A percentile compares a stretch with the other conserved stretches of the same genome.
These are phyloP conservation scores for Volvox africanus DNA, from an alignment of 139 green algal genomes.

Conservation along the genomic window DNA sequence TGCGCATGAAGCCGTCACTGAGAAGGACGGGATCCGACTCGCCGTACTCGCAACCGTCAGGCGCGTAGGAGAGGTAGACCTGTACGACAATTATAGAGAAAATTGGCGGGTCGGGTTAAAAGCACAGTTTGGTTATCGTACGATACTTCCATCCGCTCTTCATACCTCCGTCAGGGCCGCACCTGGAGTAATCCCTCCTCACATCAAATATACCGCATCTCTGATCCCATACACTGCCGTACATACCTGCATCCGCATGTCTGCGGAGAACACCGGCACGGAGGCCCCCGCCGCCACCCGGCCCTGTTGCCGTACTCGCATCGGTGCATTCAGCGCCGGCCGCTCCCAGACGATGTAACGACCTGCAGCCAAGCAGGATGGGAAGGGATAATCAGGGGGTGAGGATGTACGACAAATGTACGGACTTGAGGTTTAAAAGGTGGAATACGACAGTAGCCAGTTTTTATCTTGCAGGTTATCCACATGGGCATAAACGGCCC, in stretches of 20 bases:
- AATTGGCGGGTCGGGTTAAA: neutral
- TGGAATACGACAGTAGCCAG: no score
- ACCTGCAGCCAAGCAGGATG: no score
- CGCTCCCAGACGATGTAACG: constrained; percentile 79
- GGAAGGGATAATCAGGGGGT: neutral
- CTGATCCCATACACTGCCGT: no score
- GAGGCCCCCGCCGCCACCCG: constrained; percentile 57
- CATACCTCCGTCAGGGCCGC: no score
- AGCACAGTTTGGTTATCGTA: no score
- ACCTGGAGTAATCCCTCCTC: no score
- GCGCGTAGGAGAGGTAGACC: constrained; percentile 75
- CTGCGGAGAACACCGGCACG: constrained; percentile 65
- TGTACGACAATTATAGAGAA: constrained; percentile 8
- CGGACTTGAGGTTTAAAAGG: no score
- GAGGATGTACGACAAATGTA: neutral
- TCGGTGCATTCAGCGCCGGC: neutral
- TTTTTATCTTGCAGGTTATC: no score
- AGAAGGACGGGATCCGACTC: constrained; percentile 74
- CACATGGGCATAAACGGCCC: no score
- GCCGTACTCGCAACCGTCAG: constrained; percentile 82
- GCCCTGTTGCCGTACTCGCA: constrained; percentile 66
- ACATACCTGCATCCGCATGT: constrained; percentile 75
- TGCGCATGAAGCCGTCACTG: constrained; percentile 55
- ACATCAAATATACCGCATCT: no score
- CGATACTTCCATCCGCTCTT: no score